Base-by-base conservation (phyloP, 495 filamentous ascomycete species). In the Talaromyces adpressus region DNA sequence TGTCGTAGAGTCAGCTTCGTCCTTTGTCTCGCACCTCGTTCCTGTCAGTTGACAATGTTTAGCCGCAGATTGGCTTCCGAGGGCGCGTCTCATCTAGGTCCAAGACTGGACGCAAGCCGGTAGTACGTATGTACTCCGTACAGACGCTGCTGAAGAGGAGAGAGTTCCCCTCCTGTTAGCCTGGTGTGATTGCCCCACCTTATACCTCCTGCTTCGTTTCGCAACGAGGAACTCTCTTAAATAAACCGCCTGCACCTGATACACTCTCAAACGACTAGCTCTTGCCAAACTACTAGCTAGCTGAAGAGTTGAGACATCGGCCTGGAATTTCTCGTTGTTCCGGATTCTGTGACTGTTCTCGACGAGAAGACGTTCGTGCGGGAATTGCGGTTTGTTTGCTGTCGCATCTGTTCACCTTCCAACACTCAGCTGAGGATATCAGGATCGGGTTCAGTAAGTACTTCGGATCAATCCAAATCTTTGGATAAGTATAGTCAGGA, bases 101-200 rank as follows among this genome's bases (percentile, higher is more conserved):
- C 45, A 9, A 20, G 45, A 49, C 45, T 49, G 45, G 45, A 49
- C 36, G 36, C 14, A 41, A 14, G 36, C 14, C 36, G 12, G 8
- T 32, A 36, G 9, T 12, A 36, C 32, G 32, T 29, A 30, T 12
- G 54, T 34, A 16, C 29, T 18, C 14, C 23, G 27, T 58, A 58
- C 45, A 16, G 5, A 8, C n/a, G n/a, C 45, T 49, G 52, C 22
- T 56, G 52, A 25, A 56, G 52, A 27, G 27, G 27, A 27, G 27
- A 27, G 52, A 53, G 53, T 30, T 57, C 30, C 56, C 56, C 56
- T 58, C 56, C 56, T 58, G 27, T 30, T 20, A n/a, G 27, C 14
- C 56, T 25, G 18, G 36, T 53, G 58, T 60, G 58, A 60, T 53
- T 53, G 41, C 60, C 60, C 60, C 60, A 62, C 60, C 60, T 58